A percentile compares a stretch with the other conserved stretches of the same genome.
Conservation (phyloP, 805 yeast genomes). For the Ogataea henricii region DNA sequence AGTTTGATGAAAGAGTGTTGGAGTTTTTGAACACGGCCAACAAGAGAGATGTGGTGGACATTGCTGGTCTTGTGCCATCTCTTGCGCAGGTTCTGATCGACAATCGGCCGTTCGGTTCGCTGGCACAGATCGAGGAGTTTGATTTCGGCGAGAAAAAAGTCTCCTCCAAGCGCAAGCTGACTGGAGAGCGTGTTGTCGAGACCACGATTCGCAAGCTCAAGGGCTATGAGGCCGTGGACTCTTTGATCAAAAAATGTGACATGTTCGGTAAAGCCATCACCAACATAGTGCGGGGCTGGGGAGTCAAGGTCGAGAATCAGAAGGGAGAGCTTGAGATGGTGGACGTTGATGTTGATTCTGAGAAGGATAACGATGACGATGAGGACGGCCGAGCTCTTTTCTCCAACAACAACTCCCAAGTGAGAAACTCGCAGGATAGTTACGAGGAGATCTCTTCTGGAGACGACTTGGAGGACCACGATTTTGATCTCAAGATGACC, state of each 20-base stretch:
- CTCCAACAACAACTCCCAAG: conserved; percentile 35
- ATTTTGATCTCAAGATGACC: conserved; percentile 12
- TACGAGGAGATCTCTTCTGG: conserved; percentile 18
- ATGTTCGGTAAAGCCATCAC: conserved; percentile 72
- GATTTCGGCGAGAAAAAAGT: conserved; percentile 43
- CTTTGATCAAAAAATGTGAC: conserved; percentile 83
- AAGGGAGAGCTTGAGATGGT: conserved; percentile 67
- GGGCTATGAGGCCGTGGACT: conserved; percentile 94
- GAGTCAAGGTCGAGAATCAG: conserved; percentile 69
- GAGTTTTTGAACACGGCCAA: conserved; percentile 80
- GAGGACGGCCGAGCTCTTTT: conserved; percentile 23
- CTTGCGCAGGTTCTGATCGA: conserved; percentile 65
- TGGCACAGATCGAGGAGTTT: conserved; percentile 60
- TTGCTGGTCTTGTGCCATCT: conserved; percentile 67
- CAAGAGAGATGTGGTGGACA: conserved; percentile 73
- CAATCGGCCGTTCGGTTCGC: conserved; percentile 66
- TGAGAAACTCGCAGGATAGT: conserved; percentile 20
- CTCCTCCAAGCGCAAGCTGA: conserved; percentile 46
- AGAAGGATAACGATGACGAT: conserved; percentile 47
- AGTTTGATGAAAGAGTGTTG: conserved; percentile 66
- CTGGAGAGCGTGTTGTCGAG: conserved; percentile 75
- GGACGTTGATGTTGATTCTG: conserved; percentile 43
- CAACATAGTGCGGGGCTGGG: conserved; percentile 80
- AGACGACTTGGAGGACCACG: conserved; percentile 21
- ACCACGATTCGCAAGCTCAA: conserved; percentile 67